These are phyloP conservation scores for Colletotrichum sp. DNA, from an alignment of 2,329 filamentous ascomycete genomes.

Conservation along the genomic window DNA sequence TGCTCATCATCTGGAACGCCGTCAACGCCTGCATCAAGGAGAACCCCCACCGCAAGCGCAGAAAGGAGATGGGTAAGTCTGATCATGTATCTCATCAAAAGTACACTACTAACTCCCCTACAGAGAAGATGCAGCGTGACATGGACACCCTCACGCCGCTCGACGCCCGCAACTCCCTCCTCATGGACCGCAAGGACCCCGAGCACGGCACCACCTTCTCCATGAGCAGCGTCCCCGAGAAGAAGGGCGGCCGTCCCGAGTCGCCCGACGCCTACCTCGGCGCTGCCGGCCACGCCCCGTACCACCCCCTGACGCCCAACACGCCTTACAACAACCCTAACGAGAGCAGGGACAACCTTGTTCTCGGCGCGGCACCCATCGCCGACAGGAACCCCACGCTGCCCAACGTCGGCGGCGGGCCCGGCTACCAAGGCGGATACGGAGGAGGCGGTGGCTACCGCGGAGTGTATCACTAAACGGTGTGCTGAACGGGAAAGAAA, in stretches of 20 bases:
- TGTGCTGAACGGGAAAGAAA: not conserved
- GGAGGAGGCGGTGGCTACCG: slow-evolving; percentile 17
- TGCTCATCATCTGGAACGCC: slow-evolving; percentile 89
- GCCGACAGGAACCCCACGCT: slow-evolving; percentile 38
- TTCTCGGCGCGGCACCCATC: slow-evolving; percentile 45
- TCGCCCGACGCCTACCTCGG: slow-evolving; percentile 37
- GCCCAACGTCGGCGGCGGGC: slow-evolving; percentile 25
- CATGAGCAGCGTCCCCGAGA: slow-evolving; percentile 37
- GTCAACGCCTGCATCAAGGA: slow-evolving; percentile 82
- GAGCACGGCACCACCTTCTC: slow-evolving; percentile 48
- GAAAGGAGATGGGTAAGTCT: slow-evolving; percentile 85
- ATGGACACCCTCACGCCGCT: slow-evolving; percentile 85
- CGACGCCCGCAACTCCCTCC: slow-evolving; percentile 84
- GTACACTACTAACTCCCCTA: slow-evolving; percentile 29
- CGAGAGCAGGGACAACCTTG: slow-evolving; percentile 42
- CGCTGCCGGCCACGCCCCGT: slow-evolving; percentile 23
- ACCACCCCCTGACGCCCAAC: slow-evolving; percentile 43
- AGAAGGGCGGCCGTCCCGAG: slow-evolving; percentile 31
- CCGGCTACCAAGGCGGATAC: slow-evolving; percentile 6
- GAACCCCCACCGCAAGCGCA: slow-evolving; percentile 88
- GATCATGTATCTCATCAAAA: not conserved
- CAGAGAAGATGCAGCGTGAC: slow-evolving; percentile 79
- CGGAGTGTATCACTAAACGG: slow-evolving; percentile 14
- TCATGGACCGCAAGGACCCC: slow-evolving; percentile 61
- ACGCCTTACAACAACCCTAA: slow-evolving; percentile 28